Conservation (phyloP, 2,329 filamentous ascomycete species). For the Bipolaris zeicola region DNA sequence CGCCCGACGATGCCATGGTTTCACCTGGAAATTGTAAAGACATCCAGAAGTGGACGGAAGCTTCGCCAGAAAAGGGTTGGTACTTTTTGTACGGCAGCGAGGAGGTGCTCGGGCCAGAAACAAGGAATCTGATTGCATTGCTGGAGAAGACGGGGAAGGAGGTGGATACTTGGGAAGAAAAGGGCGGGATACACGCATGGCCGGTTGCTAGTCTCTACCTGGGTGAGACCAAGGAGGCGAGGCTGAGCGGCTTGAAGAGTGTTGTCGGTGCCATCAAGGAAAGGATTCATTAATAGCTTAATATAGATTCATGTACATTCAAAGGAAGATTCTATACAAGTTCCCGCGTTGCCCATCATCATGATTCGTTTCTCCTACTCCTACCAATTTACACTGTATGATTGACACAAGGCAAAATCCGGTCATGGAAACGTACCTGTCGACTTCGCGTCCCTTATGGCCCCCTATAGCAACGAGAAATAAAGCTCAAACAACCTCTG, state of each 20-base stretch:
- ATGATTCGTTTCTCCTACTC: slow-evolving; percentile 6
- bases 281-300: slow-evolving; percentile 27
- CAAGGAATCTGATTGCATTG: slow-evolving; percentile 63
- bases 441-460: background rate
- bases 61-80: slow-evolving; percentile 70
- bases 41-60: slow-evolving; percentile 67
- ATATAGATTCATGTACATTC: background rate
- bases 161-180: slow-evolving; percentile 65
- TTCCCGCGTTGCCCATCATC: slow-evolving; percentile 14
- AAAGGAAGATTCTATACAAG: slow-evolving; percentile 15
- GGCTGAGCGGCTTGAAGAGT: slow-evolving; percentile 55
- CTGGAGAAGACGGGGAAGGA: slow-evolving; percentile 61
- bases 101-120: slow-evolving; percentile 77
- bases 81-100: slow-evolving; percentile 75
- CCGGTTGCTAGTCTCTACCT: slow-evolving; percentile 70
- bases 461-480: slow-evolving; percentile 1
- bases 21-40: slow-evolving; percentile 76
- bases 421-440: too few relatives aligned
- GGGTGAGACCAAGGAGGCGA: slow-evolving; percentile 53
- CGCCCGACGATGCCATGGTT: slow-evolving; percentile 60
- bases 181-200: slow-evolving; percentile 79
- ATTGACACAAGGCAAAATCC: too few relatives aligned
- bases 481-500: background rate
- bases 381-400: background rate
- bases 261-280: slow-evolving; percentile 49